These are phyloP conservation scores for Kalanchoe fedtschenkoi DNA, from an alignment of 164 flowering plant genomes.

Conservation along the genomic window DNA sequence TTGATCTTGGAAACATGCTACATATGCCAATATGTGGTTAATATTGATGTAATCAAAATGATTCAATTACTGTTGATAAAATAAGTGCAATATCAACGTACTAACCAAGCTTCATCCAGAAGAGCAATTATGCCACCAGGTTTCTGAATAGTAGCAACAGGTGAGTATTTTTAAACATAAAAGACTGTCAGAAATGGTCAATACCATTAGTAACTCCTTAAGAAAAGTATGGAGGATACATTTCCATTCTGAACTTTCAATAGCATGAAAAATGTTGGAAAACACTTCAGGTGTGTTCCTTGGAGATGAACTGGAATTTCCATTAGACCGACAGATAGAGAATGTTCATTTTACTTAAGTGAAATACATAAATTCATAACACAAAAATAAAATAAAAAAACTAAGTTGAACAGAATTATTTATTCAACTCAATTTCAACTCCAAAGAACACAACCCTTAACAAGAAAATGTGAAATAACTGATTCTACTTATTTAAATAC, in stretches of 20 bases:
- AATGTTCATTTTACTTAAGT: too few species aligned
- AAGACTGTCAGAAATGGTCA: not conserved
- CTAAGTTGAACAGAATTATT: too few species aligned
- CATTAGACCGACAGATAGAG: too few species aligned
- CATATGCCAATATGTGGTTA: constrained; percentile 10
- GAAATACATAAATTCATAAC: too few species aligned
- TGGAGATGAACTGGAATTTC: too few species aligned
- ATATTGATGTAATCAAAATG: not conserved
- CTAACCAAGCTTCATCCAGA: constrained; percentile 98
- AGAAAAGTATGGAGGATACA: not conserved
- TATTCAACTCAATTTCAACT: too few species aligned
- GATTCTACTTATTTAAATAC: too few species aligned
- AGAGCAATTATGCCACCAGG: constrained; percentile 98
- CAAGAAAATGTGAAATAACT: not conserved
- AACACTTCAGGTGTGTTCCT: too few species aligned
- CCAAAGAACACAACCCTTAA: too few species aligned
- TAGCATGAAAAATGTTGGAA: not conserved
- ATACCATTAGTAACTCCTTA: not conserved
- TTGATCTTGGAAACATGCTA: constrained; percentile 98
- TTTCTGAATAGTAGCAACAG: constrained; percentile 42
- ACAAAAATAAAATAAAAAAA: too few species aligned
- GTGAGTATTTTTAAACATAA: not conserved
- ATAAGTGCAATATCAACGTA: not conserved
- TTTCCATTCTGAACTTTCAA: constrained; percentile 1
- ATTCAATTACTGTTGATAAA: not conserved